A percentile compares a stretch with the other conserved stretches of the same genome.
phyloP scores from a whole-genome alignment of 2,329 filamentous ascomycete genomes.

The Corynespora cassiicola region DNA sequence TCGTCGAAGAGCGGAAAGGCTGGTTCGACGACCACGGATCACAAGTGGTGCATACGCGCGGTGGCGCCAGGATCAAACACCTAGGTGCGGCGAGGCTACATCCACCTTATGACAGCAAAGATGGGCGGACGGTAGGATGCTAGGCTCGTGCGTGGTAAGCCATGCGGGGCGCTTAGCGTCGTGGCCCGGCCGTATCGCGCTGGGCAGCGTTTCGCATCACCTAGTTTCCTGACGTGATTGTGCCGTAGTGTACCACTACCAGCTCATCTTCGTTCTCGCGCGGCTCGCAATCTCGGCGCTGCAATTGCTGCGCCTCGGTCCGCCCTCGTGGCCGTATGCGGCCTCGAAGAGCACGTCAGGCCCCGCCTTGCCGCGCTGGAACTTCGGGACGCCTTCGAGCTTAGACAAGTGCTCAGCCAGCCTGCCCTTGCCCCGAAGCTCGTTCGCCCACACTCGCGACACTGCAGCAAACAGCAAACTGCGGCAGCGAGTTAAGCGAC shows the following conservation, averaged over 20 bases:
- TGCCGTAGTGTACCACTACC: slow-evolving; percentile 10
- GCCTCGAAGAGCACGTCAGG: slow-evolving; percentile 22
- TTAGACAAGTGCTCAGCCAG: slow-evolving; percentile 8
- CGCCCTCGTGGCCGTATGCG: slow-evolving; percentile 19
- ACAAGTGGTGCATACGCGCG: too few relatives aligned
- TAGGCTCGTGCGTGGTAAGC: too few relatives aligned
- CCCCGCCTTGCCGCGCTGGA: slow-evolving; percentile 13
- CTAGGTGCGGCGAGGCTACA: too few relatives aligned
- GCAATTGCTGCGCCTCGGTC: slow-evolving; percentile 12
- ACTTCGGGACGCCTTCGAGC: slow-evolving; percentile 9
- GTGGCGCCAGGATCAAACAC: too few relatives aligned
- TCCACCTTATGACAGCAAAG: too few relatives aligned
- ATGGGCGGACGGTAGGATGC: too few relatives aligned
- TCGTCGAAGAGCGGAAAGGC: too few relatives aligned
- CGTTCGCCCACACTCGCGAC: slow-evolving; percentile 10
- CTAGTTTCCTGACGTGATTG: slow-evolving; percentile 7
- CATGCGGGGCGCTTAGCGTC: too few relatives aligned
- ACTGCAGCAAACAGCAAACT: slow-evolving; percentile 9
- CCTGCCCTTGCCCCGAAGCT: slow-evolving; percentile 1
- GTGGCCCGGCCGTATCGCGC: slow-evolving; percentile 5
- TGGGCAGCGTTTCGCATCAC: slow-evolving; percentile 8
- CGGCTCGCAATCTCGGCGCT: slow-evolving; percentile 1
- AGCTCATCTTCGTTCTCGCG: slow-evolving; percentile 3
- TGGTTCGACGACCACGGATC: too few relatives aligned
- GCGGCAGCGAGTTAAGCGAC: slow-evolving; percentile 1